Base-by-base conservation (phyloP, 768 basidiomycete species). In the Tephrocybe sp. region DNA sequence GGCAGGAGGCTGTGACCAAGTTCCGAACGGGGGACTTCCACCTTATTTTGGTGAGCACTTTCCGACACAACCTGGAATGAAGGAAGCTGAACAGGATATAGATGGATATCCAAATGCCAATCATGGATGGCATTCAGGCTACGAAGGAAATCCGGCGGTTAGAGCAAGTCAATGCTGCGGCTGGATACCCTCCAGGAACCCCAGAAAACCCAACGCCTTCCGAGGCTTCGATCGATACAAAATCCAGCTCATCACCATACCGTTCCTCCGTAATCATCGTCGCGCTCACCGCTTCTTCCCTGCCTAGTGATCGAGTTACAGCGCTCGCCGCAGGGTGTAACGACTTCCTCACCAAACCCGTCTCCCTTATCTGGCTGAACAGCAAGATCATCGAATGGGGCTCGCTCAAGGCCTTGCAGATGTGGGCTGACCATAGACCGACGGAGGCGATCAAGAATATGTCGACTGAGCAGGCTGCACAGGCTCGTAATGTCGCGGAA, bases 31-130 rank as follows among this genome's bases (percentile, higher is more conserved):
- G 95, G 18, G 84, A 77, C 44, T 99, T 97, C 69, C 95, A 99
- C 72, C 76, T 99, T 42, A 97, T 99, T 47, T 69, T 99, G 69
- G 95, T 97, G 54, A 57, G 90, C 73, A 10, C 25, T 47, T 49
- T 15, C 27, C 19, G 31, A 25, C 18, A 31, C 31, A 10, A 37
- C 34, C n/a, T 37, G 16, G 19, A 29, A 31, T 16, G n/a, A 30
- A 24, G 19, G 53, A n/a, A n/a, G 29, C 6, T 47, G 52, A 37
- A 57, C 21, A 8, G 15, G 12, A n/a, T 27, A 23, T 12, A 97
- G 95, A 99, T 99, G 97, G 97, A 99, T 72, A 98, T 99, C 46
- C 95, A 98, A 69, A 94, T 99, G 82, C 97, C 97, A 8, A 86
- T 98, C 58, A 98, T 97, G 90, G 92, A 95, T 67, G 97, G 97